phyloP scores from a whole-genome alignment of 1,139 yeast genomes.

The Pichia sp. region DNA sequence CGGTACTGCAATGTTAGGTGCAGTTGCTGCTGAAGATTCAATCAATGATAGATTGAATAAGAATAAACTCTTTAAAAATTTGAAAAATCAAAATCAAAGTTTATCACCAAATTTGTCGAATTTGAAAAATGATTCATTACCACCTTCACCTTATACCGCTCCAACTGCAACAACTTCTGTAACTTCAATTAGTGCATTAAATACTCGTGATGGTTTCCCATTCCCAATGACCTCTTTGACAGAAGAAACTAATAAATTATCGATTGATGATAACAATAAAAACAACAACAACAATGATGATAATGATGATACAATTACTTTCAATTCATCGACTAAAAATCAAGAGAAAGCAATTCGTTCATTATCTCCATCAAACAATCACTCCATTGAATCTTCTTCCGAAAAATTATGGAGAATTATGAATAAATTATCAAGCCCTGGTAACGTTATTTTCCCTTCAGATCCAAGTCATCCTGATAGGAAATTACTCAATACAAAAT shows the following conservation, averaged over 20 bases:
- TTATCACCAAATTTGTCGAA: not conserved
- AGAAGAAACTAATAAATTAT: constrained; percentile 26
- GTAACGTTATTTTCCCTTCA: constrained; percentile 67
- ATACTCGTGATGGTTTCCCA: constrained; percentile 44
- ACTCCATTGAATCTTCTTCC: constrained; percentile 35
- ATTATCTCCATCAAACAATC: constrained; percentile 44
- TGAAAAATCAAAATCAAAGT: not conserved
- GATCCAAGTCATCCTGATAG: constrained; percentile 54
- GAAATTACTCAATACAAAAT: constrained; percentile 65
- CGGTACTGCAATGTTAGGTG: constrained; percentile 92
- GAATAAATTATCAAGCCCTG: constrained; percentile 79
- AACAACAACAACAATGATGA: constrained; percentile 30
- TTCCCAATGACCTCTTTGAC: constrained; percentile 51
- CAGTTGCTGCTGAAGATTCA: constrained; percentile 72
- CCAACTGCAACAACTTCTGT: constrained; percentile 61
- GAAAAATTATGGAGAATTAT: constrained; percentile 77
- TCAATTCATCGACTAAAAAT: constrained; percentile 43
- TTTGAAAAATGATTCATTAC: constrained; percentile 17
- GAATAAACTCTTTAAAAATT: too few relatives aligned
- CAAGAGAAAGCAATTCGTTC: constrained; percentile 84
- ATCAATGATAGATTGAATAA: constrained; percentile 28
- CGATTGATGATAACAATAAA: constrained; percentile 16
- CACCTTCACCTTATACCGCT: constrained; percentile 67
- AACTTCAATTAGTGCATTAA: constrained; percentile 50
- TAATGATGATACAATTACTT: constrained; percentile 41